These are phyloP conservation scores for Leptographium wingfieldii DNA, from an alignment of 2,329 filamentous ascomycete genomes.

Conservation along the genomic window DNA sequence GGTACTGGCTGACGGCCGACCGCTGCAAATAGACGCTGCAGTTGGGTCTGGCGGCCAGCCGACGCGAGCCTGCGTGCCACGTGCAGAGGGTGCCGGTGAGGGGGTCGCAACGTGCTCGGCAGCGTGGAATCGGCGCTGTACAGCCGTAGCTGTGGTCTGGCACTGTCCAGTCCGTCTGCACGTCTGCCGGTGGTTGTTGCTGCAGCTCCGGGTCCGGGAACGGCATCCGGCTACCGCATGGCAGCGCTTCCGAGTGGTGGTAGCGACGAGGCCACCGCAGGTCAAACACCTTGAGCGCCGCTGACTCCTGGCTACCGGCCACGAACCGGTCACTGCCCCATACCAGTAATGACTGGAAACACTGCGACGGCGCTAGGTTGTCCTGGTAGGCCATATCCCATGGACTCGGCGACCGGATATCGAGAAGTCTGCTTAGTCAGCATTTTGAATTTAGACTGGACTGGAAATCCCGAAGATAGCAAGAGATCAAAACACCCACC, in stretches of 20 bases:
- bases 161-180: background rate
- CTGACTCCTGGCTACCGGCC: constrained; percentile 30
- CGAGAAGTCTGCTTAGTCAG: constrained; percentile 26
- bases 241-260: constrained; percentile 32
- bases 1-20: constrained; percentile 11
- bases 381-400: constrained; percentile 39
- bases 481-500: constrained; percentile 10
- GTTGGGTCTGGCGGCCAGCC: constrained; percentile 35
- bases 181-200: background rate
- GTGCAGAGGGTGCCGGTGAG: constrained; percentile 22
- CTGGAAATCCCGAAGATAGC: background rate
- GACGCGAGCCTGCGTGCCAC: constrained; percentile 34
- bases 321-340: constrained; percentile 39
- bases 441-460: no score
- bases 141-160: background rate
- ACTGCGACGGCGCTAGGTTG: constrained; percentile 30
- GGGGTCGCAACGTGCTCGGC: constrained; percentile 21
- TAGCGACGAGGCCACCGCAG: constrained; percentile 37
- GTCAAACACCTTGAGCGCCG: constrained; percentile 39
- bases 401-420: constrained; percentile 34
- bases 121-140: background rate
- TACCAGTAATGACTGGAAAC: constrained; percentile 33
- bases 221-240: constrained; percentile 28
- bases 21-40: constrained; percentile 31
- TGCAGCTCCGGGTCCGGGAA: constrained; percentile 15